These are phyloP conservation scores for Alternaria consortialis DNA, from an alignment of 2,329 filamentous ascomycete genomes.

Conservation along the genomic window DNA sequence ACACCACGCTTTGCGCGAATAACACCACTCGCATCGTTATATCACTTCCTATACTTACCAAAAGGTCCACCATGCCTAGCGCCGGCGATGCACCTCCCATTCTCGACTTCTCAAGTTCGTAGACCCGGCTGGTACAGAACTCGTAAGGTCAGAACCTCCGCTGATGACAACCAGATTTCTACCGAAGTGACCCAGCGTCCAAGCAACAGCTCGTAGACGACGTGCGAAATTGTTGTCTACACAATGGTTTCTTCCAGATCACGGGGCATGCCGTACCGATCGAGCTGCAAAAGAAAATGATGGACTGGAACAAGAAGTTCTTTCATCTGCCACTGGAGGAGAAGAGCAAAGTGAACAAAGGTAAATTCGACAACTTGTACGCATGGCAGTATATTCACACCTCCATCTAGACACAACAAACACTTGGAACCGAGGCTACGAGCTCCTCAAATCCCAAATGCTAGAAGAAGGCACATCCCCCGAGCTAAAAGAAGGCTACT, in stretches of 20 bases:
- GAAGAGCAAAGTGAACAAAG: slow-evolving; percentile 54
- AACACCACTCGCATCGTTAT: too few species aligned
- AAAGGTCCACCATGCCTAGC: slow-evolving; percentile 25
- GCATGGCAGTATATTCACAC: neutral
- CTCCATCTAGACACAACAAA: slow-evolving; percentile 43
- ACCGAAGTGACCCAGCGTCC: slow-evolving; percentile 30
- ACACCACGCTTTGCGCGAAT: too few species aligned
- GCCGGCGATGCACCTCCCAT: slow-evolving; percentile 37
- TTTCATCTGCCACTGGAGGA: slow-evolving; percentile 54
- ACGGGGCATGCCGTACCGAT: slow-evolving; percentile 53
- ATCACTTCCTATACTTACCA: neutral
- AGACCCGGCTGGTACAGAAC: neutral
- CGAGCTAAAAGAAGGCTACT: slow-evolving; percentile 56
- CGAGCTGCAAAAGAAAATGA: slow-evolving; percentile 50
- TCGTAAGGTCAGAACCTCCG: neutral
- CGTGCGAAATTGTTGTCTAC: slow-evolving; percentile 42
- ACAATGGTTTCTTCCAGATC: slow-evolving; percentile 59
- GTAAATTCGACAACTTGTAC: slow-evolving; percentile 8
- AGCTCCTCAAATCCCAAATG: slow-evolving; percentile 54
- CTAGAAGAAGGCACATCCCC: slow-evolving; percentile 54
- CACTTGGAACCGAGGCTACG: slow-evolving; percentile 56
- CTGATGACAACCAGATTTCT: slow-evolving; percentile 32
- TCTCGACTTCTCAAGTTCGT: slow-evolving; percentile 39
- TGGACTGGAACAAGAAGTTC: slow-evolving; percentile 53
- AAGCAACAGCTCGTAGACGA: slow-evolving; percentile 40